Conservation (phyloP, 345 rosid genomes). For the Eutrema heterophyllum region DNA sequence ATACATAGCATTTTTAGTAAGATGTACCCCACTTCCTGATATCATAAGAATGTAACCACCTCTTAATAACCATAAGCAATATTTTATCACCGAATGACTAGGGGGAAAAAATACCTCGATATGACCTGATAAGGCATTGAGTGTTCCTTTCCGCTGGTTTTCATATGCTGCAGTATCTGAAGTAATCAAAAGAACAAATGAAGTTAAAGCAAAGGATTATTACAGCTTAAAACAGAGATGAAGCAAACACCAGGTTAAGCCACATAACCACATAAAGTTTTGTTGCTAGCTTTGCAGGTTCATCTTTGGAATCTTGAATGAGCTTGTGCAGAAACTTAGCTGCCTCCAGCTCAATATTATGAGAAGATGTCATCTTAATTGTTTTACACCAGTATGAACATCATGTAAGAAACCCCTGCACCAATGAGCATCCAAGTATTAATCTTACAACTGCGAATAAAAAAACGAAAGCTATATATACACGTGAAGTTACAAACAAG, state of each 20-base stretch:
- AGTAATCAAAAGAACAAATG: constrained; percentile 14
- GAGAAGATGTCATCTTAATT: constrained; percentile 56
- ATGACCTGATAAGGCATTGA: constrained; percentile 99
- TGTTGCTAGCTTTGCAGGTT: constrained; percentile 90
- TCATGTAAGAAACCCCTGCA: constrained; percentile 22
- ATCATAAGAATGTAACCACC: background rate
- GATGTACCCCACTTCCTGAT: background rate
- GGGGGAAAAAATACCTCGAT: constrained; percentile 57
- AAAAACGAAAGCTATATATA: background rate
- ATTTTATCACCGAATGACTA: background rate
- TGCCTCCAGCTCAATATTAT: constrained; percentile 93
- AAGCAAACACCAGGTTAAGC: constrained; percentile 11
- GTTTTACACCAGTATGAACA: constrained; percentile 8
- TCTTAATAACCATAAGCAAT: background rate
- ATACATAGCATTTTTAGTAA: background rate
- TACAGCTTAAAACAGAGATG: background rate
- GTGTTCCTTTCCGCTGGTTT: constrained; percentile 93
- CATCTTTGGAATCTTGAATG: constrained; percentile 95
- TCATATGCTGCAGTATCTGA: constrained; percentile 98
- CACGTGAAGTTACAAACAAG: background rate
- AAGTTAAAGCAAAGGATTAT: constrained; percentile 9
- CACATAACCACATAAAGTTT: constrained; percentile 77
- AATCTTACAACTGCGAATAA: background rate
- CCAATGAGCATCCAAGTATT: constrained; percentile 1
- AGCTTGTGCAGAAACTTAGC: constrained; percentile 98